phyloP scores from a whole-genome alignment of 1,284 basidiomycete genomes.

The Sporisorium sorghi region DNA sequence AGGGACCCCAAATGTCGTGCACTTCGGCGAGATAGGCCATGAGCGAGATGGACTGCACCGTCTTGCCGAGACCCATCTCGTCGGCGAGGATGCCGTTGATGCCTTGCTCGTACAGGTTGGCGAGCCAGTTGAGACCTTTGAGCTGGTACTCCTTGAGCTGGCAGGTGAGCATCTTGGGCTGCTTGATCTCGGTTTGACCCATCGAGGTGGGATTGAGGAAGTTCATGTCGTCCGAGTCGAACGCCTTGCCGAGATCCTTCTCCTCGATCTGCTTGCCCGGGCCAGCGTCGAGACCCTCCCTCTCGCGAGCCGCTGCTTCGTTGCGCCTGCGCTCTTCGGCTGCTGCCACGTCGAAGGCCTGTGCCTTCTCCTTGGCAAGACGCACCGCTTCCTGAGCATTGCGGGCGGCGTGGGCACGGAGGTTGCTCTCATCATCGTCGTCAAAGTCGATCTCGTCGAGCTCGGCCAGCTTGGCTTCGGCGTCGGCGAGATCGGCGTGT shows the following conservation, averaged over 20 bases:
- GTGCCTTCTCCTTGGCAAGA: conserved; percentile 82
- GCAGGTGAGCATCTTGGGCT: conserved; percentile 96
- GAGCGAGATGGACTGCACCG: conserved; percentile 97
- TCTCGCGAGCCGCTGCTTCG: conserved; percentile 72
- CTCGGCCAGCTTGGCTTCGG: conserved; percentile 58
- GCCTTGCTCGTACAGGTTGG: conserved; percentile 96
- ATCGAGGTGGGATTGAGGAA: conserved; percentile 99
- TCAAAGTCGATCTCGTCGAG: conserved; percentile 92
- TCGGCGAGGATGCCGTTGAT: conserved; percentile 77
- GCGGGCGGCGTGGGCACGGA: conserved; percentile 85
- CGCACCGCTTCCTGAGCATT: conserved; percentile 91
- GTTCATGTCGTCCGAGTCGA: conserved; percentile 87
- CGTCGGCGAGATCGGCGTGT: conserved; percentile 72
- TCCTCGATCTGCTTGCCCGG: conserved; percentile 51
- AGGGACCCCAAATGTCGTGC: conserved; percentile 99
- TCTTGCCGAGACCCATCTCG: conserved; percentile 86
- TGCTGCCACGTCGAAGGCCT: conserved; percentile 84
- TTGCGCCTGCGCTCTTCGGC: conserved; percentile 78
- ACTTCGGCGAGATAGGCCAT: conserved; percentile 96
- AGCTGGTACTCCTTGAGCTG: conserved; percentile 98
- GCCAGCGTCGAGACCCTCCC: conserved; percentile 35
- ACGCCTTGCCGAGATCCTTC: conserved; percentile 64
- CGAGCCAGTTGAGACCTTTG: conserved; percentile 98
- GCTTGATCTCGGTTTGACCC: conserved; percentile 80
- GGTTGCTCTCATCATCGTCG: conserved; percentile 90